A percentile compares a stretch with the other conserved stretches of the same genome.
Evolutionary conservation across 2,329 filamentous ascomycete genomes (phyloP).

Genomic region (Diaporthe sp.): DNA sequence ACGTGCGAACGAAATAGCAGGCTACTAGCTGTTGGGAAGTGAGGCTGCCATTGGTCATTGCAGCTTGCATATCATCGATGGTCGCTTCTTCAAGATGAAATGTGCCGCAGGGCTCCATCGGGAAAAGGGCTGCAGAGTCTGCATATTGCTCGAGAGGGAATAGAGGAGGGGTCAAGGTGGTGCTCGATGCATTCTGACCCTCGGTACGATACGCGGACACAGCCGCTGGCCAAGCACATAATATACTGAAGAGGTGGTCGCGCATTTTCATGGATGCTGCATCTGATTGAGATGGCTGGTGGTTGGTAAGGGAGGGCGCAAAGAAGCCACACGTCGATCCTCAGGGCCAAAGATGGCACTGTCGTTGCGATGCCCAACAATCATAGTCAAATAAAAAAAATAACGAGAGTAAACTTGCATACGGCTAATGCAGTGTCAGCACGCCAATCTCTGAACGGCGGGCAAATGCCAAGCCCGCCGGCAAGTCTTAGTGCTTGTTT

Average conservation of each 20-base stretch:
- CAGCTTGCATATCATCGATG: slow-evolving; percentile 75
- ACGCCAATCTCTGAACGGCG: not conserved
- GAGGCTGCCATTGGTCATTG: slow-evolving; percentile 67
- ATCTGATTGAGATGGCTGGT: not conserved
- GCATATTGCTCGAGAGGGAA: slow-evolving; percentile 55
- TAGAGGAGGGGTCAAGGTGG: slow-evolving; percentile 47
- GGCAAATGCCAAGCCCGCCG: slow-evolving; percentile 10
- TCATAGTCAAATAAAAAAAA: not conserved
- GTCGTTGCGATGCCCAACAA: not conserved
- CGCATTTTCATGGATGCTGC: not conserved
- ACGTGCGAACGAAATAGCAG: slow-evolving; percentile 74
- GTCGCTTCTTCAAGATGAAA: slow-evolving; percentile 77
- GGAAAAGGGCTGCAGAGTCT: slow-evolving; percentile 62
- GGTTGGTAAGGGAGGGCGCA: no score
- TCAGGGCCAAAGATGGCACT: not conserved
- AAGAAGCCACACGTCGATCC: no score
- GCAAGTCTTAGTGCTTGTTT: not conserved
- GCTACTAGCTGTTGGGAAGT: slow-evolving; percentile 70
- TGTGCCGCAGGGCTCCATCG: slow-evolving; percentile 73
- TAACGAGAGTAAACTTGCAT: not conserved
- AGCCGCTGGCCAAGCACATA: not conserved
- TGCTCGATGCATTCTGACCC: not conserved
- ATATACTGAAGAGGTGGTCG: not conserved
- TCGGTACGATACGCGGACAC: not conserved
- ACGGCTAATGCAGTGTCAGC: slow-evolving; percentile 11